Evolutionary conservation across 164 flowering plant genomes (phyloP).

Genomic region (Annona squamosa): DNA sequence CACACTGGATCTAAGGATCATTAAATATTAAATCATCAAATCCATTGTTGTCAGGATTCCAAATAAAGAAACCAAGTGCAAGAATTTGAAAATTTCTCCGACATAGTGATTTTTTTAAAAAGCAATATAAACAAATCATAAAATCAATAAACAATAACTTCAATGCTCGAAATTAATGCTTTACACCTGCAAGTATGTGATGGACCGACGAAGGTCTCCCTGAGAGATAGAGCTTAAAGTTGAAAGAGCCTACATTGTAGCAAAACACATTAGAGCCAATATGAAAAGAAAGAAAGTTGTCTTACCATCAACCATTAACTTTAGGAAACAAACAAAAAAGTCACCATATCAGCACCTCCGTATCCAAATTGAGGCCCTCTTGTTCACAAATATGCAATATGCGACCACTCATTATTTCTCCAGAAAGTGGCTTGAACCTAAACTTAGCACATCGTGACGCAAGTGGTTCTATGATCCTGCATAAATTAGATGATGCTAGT

Average conservation of each 20-base stretch:
- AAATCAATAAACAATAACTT: neutral
- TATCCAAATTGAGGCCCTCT: constrained; percentile 73
- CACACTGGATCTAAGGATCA: neutral
- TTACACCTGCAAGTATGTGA: constrained; percentile 85
- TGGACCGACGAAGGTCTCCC: constrained; percentile 98
- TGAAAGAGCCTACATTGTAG: constrained; percentile 67
- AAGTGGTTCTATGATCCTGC: constrained; percentile 93
- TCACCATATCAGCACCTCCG: constrained; percentile 46
- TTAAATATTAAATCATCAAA: neutral
- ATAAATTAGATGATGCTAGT: constrained; percentile 1
- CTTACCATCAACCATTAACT: neutral
- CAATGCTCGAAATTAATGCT: neutral
- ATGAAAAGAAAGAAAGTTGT: neutral
- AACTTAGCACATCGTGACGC: constrained; percentile 99
- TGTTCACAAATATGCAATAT: constrained; percentile 66
- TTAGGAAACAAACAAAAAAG: neutral
- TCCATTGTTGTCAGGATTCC: neutral
- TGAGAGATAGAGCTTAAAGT: constrained; percentile 86
- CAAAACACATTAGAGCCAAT: constrained; percentile 5
- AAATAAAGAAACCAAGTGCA: neutral
- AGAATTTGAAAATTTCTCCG: neutral
- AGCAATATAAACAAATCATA: neutral
- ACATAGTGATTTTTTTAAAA: neutral
- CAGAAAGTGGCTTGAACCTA: constrained; percentile 93
- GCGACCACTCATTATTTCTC: constrained; percentile 75